Evolutionary conservation across 2,329 filamentous ascomycete species (phyloP), one percentile per base, ranked within the genome.

Genomic region (Talaromyces sp.): DNA sequence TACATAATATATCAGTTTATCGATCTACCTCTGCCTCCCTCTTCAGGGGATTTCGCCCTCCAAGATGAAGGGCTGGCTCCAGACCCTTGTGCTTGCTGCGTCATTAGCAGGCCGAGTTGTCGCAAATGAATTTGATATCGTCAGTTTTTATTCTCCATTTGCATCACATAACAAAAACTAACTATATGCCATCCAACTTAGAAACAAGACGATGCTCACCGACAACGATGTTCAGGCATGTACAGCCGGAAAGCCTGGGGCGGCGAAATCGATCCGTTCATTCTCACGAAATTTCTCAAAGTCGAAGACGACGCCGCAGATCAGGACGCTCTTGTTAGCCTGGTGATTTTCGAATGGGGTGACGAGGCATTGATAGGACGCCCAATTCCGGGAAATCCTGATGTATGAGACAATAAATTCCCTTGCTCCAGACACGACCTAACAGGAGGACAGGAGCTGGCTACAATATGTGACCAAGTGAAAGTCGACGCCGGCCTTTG

Each of bases 291-390:
- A 70, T 95, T 96, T 68, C 76, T 88, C 40, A 81, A 84, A 63
- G 81, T 76, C 69, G 80, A 76, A 72, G 73, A 83, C 66, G 73
- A 83, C 67, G 77, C 82, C 59, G 81, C 82, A 33, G 80, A 86
- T 57, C 77, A 81, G 46, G 88, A 96, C 70, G 88, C 89, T 5
- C 79, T 90, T 43, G 87, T 91, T 63, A 95, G 91, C 72, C 76
- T 97, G 65, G 81, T 96, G 54, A 87, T 99, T 63, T 99, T 96
- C 73, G 93, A 99, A 75, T 99, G 92, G 90, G 86, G 83, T 64
- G 94, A 99, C 70, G 86, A 89, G 70, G 77, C 84, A 53, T 80
- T 93, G 57, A 85, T 99, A 63, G 92, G 93, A 43, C 81, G 88
- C 59, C 81, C 81, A 36, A 78, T 84, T 53, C 78, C 79, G 28